Conservation (phyloP, 805 yeast genomes). For the Jamesozyma gamospora region DNA sequence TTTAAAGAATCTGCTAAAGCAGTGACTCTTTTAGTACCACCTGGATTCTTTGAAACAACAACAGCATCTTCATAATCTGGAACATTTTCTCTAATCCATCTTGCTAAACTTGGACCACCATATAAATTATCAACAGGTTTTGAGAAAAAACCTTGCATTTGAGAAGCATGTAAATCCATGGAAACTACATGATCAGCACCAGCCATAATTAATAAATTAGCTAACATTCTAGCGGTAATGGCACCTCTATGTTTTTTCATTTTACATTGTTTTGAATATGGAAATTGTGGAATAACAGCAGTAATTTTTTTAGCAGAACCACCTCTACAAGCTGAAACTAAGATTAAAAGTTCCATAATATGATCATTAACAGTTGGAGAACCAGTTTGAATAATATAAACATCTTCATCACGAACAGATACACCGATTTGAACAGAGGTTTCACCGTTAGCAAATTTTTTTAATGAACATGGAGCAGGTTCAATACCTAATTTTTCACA, state of each 20-base stretch:
- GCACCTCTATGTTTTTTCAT: conserved; percentile 99
- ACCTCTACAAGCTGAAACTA: conserved; percentile 92
- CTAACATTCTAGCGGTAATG: conserved; percentile 95
- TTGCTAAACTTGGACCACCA: conserved; percentile 92
- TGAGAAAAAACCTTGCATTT: conserved; percentile 97
- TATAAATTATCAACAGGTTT: conserved; percentile 95
- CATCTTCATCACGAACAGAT: conserved; percentile 94
- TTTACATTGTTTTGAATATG: conserved; percentile 92
- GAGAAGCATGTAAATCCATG: conserved; percentile 93
- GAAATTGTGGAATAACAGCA: conserved; percentile 95
- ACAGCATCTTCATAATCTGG: conserved; percentile 81
- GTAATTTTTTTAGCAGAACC: conserved; percentile 96
- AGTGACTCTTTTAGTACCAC: conserved; percentile 96
- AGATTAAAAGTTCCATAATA: conserved; percentile 88
- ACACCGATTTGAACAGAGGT: conserved; percentile 93
- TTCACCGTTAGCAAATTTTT: conserved; percentile 94
- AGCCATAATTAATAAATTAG: conserved; percentile 90
- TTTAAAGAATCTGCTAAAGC: conserved; percentile 94
- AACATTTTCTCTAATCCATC: conserved; percentile 89
- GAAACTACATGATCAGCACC: conserved; percentile 98
- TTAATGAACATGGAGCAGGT: conserved; percentile 85
- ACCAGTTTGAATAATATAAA: conserved; percentile 85
- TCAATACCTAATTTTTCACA: conserved; percentile 87
- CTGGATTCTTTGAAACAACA: conserved; percentile 97
- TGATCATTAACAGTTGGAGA: conserved; percentile 84